Percentiles rank a stretch among this genome's conserved stretches.
These are phyloP conservation scores for Venturia asperata DNA, from an alignment of 2,329 filamentous ascomycete genomes.

Conservation along the genomic window DNA sequence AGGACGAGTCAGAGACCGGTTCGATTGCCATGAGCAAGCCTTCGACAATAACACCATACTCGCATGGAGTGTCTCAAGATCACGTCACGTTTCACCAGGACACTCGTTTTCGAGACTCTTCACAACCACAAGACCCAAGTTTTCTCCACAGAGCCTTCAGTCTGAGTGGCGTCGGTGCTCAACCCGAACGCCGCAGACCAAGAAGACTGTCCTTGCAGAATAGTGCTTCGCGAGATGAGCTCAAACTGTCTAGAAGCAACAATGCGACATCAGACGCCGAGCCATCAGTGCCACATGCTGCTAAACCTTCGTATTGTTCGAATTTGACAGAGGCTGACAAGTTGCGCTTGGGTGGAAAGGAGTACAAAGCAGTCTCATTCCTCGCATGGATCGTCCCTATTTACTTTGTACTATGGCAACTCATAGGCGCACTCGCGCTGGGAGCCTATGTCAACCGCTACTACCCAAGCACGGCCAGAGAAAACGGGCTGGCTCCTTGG, in stretches of 20 bases:
- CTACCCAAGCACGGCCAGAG: conserved; percentile 41
- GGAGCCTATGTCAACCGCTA: conserved; percentile 55
- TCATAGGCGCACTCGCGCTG: conserved; percentile 52
- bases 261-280: conserved; percentile 3
- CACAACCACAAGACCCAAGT: conserved; percentile 4
- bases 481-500: conserved; percentile 57
- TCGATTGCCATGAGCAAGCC: background rate
- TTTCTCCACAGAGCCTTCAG: conserved; percentile 26
- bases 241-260: conserved; percentile 21
- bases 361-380: conserved; percentile 56
- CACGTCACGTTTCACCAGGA: conserved; percentile 7
- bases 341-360: conserved; percentile 53
- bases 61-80: background rate
- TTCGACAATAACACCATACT: background rate
- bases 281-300: conserved; percentile 27
- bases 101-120: conserved; percentile 12
- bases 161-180: conserved; percentile 32
- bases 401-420: conserved; percentile 55
- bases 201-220: conserved; percentile 11
- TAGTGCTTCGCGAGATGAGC: conserved; percentile 6
- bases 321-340: conserved; percentile 48
- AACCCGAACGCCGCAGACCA: conserved; percentile 21
- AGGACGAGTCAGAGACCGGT: background rate
- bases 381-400: conserved; percentile 53
- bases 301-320: conserved; percentile 50